Evolutionary conservation across 495 filamentous ascomycete species (phyloP), one percentile per base, ranked within the genome.

Genomic region (Hapsidospora chrysogenum): DNA sequence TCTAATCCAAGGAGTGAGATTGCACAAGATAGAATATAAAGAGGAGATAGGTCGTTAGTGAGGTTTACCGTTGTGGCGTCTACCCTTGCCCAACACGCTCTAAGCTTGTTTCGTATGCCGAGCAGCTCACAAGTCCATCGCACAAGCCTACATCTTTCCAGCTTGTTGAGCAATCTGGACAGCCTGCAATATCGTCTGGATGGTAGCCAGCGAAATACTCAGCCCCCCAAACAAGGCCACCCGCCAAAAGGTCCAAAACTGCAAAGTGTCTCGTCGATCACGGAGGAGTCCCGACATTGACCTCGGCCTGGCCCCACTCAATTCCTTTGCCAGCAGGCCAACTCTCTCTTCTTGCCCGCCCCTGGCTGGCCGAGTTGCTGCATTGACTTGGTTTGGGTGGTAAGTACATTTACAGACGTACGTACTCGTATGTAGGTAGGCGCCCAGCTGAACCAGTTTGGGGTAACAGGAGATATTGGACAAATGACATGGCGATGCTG

Each of bases 91-190:
- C n/a, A n/a, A n/a, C n/a, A n/a, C n/a, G n/a, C n/a, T n/a, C n/a
- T n/a, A n/a, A n/a, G n/a, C n/a, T n/a, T n/a, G n/a, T n/a, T n/a
- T n/a, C n/a, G n/a, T n/a, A n/a, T n/a, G n/a, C n/a, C n/a, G n/a
- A n/a, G n/a, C n/a, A n/a, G n/a, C n/a, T n/a, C 23, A 26, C 23
- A 26, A 6, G 6, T 11, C 23, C 23, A 26, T 26, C 6, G 6
- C 6, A 26, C 23, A 26, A 11, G 23, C 35, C 14, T 17, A 29
- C 29, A 19, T 29, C 23, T 8, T 29, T 7, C 35, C 23, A 29
- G 35, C 35, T 2, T 14, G 21, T 29, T 37, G 35, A 13, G 35
- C 35, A 37, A 37, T 28, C 23, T 37, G 35, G n/a, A 37, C 19
- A 15, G n/a, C 25, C 16, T 29, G 23, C 23, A 31, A 38, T 8